These are phyloP conservation scores for Neurospora sp. DNA, from an alignment of 495 filamentous ascomycete species.

Conservation along the genomic window DNA sequence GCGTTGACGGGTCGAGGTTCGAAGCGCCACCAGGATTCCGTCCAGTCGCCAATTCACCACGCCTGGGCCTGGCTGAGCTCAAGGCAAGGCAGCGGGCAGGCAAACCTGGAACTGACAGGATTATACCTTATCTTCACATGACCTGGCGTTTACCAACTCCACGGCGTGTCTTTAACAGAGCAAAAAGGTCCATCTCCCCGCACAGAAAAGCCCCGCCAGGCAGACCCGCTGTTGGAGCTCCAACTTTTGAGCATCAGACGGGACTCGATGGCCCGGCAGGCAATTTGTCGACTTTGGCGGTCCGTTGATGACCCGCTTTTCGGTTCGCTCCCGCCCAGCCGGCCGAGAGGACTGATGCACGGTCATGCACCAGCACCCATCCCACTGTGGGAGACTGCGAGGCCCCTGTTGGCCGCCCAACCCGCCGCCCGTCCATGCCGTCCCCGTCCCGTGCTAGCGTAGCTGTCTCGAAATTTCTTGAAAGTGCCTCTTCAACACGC, in stretches of 20 bases:
- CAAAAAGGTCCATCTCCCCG: not conserved
- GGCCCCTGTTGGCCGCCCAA: not conserved
- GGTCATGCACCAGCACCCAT: not conserved
- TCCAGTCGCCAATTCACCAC: not conserved
- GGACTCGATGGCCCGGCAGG: not conserved
- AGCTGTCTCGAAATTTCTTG: conserved; percentile 9
- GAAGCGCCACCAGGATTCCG: not conserved
- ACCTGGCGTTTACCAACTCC: not conserved
- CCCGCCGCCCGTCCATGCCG: not conserved
- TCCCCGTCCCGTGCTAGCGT: not conserved
- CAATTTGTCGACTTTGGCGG: not conserved
- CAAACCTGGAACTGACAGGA: not conserved
- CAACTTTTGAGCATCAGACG: not conserved
- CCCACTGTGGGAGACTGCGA: not conserved
- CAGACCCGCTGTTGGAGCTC: not conserved
- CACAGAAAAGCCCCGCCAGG: not conserved
- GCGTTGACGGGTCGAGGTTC: not conserved
- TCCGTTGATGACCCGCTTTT: not conserved
- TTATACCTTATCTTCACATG: conserved; percentile 7
- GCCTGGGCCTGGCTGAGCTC: not conserved
- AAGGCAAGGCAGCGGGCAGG: not conserved
- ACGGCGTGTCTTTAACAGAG: not conserved
- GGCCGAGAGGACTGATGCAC: not conserved
- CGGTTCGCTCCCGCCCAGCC: not conserved
- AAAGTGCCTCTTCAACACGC: not conserved